Base-by-base conservation (phyloP, 768 basidiomycete species). In the Boletus rufocinnamomeus region DNA sequence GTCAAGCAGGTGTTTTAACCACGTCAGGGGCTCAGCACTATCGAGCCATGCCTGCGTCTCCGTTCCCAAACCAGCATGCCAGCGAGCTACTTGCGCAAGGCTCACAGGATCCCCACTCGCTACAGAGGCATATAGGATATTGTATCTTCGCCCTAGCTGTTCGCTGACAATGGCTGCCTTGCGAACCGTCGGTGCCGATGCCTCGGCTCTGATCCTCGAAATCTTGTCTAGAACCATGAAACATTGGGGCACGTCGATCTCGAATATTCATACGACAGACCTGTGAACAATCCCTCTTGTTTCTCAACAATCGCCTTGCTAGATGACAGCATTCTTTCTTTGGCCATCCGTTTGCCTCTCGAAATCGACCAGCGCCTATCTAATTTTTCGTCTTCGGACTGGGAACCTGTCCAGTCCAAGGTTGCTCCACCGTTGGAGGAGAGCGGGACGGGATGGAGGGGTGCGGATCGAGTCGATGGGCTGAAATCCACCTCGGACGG, bases 341-440 rank as follows among this genome's bases (percentile, higher is more conserved):
- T 89, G 30, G 81, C 82, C 63, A 82, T 89, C 47, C 82, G 79
- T 67, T 83, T 89, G 27, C 67, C 60, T 43, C 71, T 68, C 6
- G 80, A 74, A 46, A 86, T 77, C 3, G 83, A 77, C 89, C 89
- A 90, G 44, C 81, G 81, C 57, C 76, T 81, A 40, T 89, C 88
- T n/a, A 64, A 34, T 62, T 73, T 80, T 38, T 85, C 84, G 30
- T 88, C 83, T 16, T 85, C 85, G 2, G 79, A 70, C 16, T 71
- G 70, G 30, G 77, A 69, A n/a, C 81, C 79, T n/a, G 82, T 79
- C 90, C 90, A 92, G 65, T 92, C 90, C 37, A 91, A 73, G 2
- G 88, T 88, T 28, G 76, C 74, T 6, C 89, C 90, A 56, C 87
- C 84, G 67, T 91, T 82, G 7, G 80, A 78, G 9, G 89, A 90